These are phyloP conservation scores for Scleromitrula shiraiana DNA, from an alignment of 2,329 filamentous ascomycete species.

Conservation along the genomic window DNA sequence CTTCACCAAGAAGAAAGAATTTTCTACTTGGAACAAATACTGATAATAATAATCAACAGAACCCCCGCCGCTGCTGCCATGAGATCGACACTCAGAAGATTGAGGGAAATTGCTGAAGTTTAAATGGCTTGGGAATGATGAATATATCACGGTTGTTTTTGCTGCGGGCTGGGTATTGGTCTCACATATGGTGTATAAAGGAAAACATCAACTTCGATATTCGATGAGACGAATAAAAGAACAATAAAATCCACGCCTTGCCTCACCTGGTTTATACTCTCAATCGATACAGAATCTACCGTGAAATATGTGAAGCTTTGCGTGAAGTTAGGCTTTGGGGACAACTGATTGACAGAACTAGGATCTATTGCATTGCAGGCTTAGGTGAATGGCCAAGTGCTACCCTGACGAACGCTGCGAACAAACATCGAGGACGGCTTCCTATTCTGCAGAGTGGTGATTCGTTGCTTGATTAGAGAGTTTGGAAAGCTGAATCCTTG, in stretches of 20 bases:
- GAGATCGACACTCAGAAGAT: constrained; percentile 91
- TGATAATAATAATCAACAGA: constrained; percentile 36
- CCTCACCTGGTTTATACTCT: background rate
- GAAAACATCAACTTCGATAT: constrained; percentile 10
- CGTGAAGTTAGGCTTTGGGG: too few relatives aligned
- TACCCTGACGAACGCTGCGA: too few relatives aligned
- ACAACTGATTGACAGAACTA: too few relatives aligned
- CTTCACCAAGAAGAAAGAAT: background rate
- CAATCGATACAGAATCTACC: background rate
- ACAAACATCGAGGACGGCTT: too few relatives aligned
- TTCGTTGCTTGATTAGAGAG: too few relatives aligned
- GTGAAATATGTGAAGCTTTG: constrained; percentile 4
- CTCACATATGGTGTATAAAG: constrained; percentile 7
- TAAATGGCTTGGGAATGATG: constrained; percentile 40
- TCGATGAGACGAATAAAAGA: constrained; percentile 7
- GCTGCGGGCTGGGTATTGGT: constrained; percentile 8
- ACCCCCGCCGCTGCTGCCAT: constrained; percentile 90
- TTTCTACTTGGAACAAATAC: constrained; percentile 13
- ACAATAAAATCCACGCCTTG: constrained; percentile 6
- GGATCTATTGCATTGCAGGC: background rate
- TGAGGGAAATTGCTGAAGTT: constrained; percentile 96
- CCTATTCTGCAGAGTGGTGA: too few relatives aligned
- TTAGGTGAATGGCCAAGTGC: too few relatives aligned
- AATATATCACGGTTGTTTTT: constrained; percentile 7
- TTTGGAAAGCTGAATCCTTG: too few relatives aligned